Evolutionary conservation across 2,329 filamentous ascomycete species (phyloP).

Genomic region (Stagonosporopsis cucurbitacearum): DNA sequence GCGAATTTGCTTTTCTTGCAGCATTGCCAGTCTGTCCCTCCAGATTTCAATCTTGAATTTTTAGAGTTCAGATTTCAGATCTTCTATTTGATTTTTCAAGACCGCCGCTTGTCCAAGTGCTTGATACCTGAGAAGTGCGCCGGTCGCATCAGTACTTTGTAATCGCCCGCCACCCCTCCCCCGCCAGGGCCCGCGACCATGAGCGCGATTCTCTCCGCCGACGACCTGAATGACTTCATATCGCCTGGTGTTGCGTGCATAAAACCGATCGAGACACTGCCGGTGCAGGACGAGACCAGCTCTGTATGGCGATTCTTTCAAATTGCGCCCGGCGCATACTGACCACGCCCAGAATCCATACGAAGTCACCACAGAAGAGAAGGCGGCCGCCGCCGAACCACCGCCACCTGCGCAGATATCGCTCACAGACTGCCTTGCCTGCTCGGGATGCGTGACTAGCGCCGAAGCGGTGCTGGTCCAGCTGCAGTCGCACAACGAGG

Average conservation of each 20-base stretch:
- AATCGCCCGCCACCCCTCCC: slow-evolving; percentile 17
- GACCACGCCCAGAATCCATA: slow-evolving; percentile 61
- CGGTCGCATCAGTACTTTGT: slow-evolving; percentile 16
- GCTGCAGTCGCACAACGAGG: slow-evolving; percentile 90
- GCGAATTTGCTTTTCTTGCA: slow-evolving; percentile 1
- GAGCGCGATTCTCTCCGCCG: slow-evolving; percentile 95
- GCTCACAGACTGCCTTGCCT: slow-evolving; percentile 94
- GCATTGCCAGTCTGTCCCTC: not conserved
- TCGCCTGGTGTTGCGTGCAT: slow-evolving; percentile 97
- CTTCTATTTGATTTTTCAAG: not conserved
- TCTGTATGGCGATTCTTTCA: slow-evolving; percentile 46
- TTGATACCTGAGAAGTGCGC: slow-evolving; percentile 7
- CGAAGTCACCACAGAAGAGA: slow-evolving; percentile 94
- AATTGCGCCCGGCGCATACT: slow-evolving; percentile 29
- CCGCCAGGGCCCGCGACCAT: slow-evolving; percentile 58
- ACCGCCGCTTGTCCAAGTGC: not conserved
- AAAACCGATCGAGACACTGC: slow-evolving; percentile 93
- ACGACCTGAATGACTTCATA: slow-evolving; percentile 99
- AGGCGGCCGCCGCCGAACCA: slow-evolving; percentile 62
- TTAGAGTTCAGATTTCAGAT: too few relatives aligned
- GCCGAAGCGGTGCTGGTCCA: slow-evolving; percentile 97
- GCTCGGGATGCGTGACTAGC: slow-evolving; percentile 96
- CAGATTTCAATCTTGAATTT: too few relatives aligned
- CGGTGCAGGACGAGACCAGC: slow-evolving; percentile 58
- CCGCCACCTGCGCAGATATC: slow-evolving; percentile 87